These are phyloP conservation scores for Nemania abortiva DNA, from an alignment of 2,329 filamentous ascomycete genomes.

Conservation along the genomic window DNA sequence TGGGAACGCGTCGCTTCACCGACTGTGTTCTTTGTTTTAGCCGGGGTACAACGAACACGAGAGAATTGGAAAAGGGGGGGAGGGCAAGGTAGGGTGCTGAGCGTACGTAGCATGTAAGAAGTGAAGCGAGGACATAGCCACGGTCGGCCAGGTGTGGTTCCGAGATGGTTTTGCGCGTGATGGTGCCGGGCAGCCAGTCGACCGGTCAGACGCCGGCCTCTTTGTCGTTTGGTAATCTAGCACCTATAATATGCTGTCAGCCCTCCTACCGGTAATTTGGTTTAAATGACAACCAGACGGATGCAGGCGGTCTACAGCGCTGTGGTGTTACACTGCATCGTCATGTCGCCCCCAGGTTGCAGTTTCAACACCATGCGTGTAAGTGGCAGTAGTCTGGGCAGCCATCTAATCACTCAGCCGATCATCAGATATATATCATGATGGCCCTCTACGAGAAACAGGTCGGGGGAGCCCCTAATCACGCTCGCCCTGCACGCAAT, in stretches of 20 bases:
- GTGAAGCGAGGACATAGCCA: slow-evolving; percentile 23
- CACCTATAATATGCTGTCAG: slow-evolving; percentile 1
- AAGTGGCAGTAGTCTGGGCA: not conserved
- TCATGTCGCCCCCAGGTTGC: slow-evolving; percentile 14
- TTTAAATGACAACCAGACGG: not conserved
- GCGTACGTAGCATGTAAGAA: not conserved
- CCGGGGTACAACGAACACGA: not conserved
- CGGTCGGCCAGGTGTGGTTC: slow-evolving; percentile 14
- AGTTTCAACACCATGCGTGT: not conserved
- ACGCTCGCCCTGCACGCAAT: not conserved
- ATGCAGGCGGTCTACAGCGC: not conserved
- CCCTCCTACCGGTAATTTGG: not conserved
- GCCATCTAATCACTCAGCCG: not conserved
- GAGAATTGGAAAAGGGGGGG: not conserved
- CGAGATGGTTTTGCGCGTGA: slow-evolving; percentile 24
- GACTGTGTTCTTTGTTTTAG: not conserved
- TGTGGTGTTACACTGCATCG: slow-evolving; percentile 19
- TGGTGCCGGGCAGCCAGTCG: not conserved
- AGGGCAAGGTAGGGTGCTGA: slow-evolving; percentile 1
- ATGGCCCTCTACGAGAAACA: not conserved
- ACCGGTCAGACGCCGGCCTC: slow-evolving; percentile 3
- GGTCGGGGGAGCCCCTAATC: not conserved
- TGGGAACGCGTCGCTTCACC: slow-evolving; percentile 22
- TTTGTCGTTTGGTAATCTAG: not conserved
- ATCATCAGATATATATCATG: not conserved